These are phyloP conservation scores for Didymella pinodella DNA, from an alignment of 2,329 filamentous ascomycete genomes.

Conservation along the genomic window DNA sequence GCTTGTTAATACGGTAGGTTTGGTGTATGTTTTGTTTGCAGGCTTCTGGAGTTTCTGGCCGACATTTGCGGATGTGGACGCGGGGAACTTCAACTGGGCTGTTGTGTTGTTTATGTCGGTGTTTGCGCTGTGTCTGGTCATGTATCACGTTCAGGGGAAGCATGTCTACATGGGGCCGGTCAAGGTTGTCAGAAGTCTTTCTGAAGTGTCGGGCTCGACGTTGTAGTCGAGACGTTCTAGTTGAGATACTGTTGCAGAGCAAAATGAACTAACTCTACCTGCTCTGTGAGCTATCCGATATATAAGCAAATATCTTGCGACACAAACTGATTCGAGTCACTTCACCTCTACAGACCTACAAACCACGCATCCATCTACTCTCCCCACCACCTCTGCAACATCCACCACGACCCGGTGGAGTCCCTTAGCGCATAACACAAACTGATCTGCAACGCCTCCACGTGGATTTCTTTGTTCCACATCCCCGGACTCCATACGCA, in stretches of 20 bases:
- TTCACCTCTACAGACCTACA: neutral
- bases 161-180: slow-evolving; percentile 23
- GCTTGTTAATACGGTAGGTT: slow-evolving; percentile 44
- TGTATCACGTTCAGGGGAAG: slow-evolving; percentile 23
- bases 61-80: slow-evolving; percentile 18
- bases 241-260: too few relatives aligned
- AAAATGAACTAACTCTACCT: too few relatives aligned
- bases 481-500: neutral
- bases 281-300: too few relatives aligned
- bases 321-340: neutral
- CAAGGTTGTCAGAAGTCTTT: slow-evolving; percentile 8
- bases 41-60: slow-evolving; percentile 54
- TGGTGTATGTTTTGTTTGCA: slow-evolving; percentile 44
- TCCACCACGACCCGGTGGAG: neutral
- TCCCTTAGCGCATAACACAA: neutral
- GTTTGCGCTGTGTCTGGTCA: slow-evolving; percentile 11
- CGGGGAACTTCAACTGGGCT: slow-evolving; percentile 32
- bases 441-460: neutral
- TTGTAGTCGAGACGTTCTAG: neutral
- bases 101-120: slow-evolving; percentile 20
- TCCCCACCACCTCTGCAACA: neutral
- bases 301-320: too few relatives aligned
- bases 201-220: neutral
- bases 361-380: neutral
- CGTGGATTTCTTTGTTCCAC: slow-evolving; percentile 3